Base-by-base conservation (phyloP, 1,284 basidiomycete genomes). In the Apiotrichum brassicae region DNA sequence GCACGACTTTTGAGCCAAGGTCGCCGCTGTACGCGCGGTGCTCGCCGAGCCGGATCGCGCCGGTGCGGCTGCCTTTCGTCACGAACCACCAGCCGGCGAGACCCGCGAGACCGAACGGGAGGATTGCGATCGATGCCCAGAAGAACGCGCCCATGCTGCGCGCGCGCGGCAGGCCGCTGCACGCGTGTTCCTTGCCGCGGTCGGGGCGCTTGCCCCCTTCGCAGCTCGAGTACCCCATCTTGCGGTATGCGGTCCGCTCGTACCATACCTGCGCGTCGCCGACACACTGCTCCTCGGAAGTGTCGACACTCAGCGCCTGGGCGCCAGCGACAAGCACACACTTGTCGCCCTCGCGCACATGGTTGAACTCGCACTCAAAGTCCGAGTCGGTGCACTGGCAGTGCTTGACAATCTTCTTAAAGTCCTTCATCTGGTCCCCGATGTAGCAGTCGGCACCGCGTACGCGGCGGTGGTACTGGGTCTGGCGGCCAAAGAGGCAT, bases 361-460 rank as follows among this genome's bases (percentile, higher is more conserved):
- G 77, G 70, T 95, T 95, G 77, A 91, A 97, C 76, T 95, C 92
- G 64, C 92, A 97, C 76, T 97, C 92, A 70, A 95, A 97, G 74
- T 97, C 92, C 0, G 77, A 75, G 11, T 71, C 61, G 0, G 75
- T 74, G 62, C 92, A 97, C 2, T 79, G 72, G 65, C 92, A 97
- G 56, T 86, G 84, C 47, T 79, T 74, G 24, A 84, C 79, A 20
- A 87, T 66, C 30, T 76, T 78, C 30, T 78, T 51, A 61, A 75
- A 33, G 69, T 78, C 72, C 80, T 85, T 48, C 61, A 74, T 58
- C 76, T 79, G 44, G 53, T 84, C 75, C 11, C 93, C 92, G 5
- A 97, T 83, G 35, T 85, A 82, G 64, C 92, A 97, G 56, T 88
- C 83, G 0, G 77, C 76, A 23, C 87, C 77, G n/a, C 91, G 81